Conservation (phyloP, 2,329 filamentous ascomycete species). For the Aspergillus sp. region DNA sequence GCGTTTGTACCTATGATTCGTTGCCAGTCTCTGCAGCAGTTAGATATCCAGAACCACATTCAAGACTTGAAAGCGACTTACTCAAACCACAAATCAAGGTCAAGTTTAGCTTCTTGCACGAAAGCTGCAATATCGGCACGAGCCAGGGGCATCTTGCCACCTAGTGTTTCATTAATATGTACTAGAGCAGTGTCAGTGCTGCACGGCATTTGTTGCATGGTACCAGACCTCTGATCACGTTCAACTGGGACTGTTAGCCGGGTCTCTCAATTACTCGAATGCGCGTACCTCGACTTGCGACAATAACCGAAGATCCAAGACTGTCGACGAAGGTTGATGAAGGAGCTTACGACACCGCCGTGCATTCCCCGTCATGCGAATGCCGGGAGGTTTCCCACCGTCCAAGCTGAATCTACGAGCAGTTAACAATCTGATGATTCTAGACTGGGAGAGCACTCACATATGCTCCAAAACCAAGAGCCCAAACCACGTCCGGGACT, state of each 20-base stretch:
- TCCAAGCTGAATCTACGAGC: slow-evolving; percentile 42
- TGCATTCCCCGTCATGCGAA: slow-evolving; percentile 37
- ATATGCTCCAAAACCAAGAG: slow-evolving; percentile 55
- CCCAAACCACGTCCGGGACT: slow-evolving; percentile 53
- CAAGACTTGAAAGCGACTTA: slow-evolving; percentile 16
- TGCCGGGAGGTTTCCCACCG: slow-evolving; percentile 46
- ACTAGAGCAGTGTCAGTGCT: slow-evolving; percentile 21
- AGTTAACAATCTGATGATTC: background rate
- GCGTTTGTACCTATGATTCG: slow-evolving; percentile 34
- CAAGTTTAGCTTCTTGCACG: slow-evolving; percentile 48
- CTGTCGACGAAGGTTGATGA: slow-evolving; percentile 43
- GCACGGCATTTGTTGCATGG: no score
- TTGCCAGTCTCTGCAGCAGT: slow-evolving; percentile 33
- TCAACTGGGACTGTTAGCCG: slow-evolving; percentile 33
- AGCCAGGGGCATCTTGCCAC: slow-evolving; percentile 22
- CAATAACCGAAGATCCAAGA: slow-evolving; percentile 53
- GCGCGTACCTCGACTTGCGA: slow-evolving; percentile 49
- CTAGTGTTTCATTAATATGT: slow-evolving; percentile 40
- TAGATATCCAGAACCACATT: background rate
- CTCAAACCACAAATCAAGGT: slow-evolving; percentile 52
- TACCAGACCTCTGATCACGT: slow-evolving; percentile 38
- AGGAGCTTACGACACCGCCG: slow-evolving; percentile 50
- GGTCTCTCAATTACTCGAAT: background rate
- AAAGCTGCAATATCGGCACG: slow-evolving; percentile 41
- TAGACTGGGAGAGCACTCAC: slow-evolving; percentile 11